Conservation (phyloP, 352 stramenopile genomes). For the Phytophthora melonis region DNA sequence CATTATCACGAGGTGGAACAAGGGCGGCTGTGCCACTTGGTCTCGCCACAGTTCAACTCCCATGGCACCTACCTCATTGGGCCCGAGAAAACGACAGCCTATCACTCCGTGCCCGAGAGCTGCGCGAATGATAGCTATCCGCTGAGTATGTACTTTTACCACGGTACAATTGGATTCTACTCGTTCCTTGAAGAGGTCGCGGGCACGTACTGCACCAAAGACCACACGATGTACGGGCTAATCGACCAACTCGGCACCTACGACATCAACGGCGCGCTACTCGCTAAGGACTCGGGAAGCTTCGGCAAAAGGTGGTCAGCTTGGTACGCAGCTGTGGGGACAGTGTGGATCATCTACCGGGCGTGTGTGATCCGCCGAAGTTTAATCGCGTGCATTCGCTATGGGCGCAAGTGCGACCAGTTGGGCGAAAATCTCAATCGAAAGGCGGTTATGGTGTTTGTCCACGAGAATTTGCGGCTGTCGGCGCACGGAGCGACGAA, state of each 20-base stretch:
- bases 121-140: neutral
- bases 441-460: slow-evolving; percentile 27
- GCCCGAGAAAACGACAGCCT: neutral
- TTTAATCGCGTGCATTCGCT: slow-evolving; percentile 22
- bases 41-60: neutral
- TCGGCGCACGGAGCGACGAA: slow-evolving; percentile 35
- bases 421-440: slow-evolving; percentile 12
- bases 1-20: neutral
- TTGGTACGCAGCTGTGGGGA: slow-evolving; percentile 21
- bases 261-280: neutral
- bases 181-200: neutral
- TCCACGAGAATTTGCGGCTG: slow-evolving; percentile 34
- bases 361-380: slow-evolving; percentile 19
- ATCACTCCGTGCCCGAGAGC: neutral
- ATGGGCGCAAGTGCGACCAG: slow-evolving; percentile 5
- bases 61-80: neutral
- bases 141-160: slow-evolving; percentile 1
- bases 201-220: neutral
- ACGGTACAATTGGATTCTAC: slow-evolving; percentile 2
- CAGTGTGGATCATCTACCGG: slow-evolving; percentile 16
- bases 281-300: neutral
- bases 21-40: neutral
- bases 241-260: neutral
- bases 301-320: neutral
- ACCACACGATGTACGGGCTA: neutral